A percentile compares a stretch with the other conserved stretches of the same genome.
These are phyloP conservation scores for Trichoderma erinaceum DNA, from an alignment of 495 filamentous ascomycete species.

Conservation along the genomic window DNA sequence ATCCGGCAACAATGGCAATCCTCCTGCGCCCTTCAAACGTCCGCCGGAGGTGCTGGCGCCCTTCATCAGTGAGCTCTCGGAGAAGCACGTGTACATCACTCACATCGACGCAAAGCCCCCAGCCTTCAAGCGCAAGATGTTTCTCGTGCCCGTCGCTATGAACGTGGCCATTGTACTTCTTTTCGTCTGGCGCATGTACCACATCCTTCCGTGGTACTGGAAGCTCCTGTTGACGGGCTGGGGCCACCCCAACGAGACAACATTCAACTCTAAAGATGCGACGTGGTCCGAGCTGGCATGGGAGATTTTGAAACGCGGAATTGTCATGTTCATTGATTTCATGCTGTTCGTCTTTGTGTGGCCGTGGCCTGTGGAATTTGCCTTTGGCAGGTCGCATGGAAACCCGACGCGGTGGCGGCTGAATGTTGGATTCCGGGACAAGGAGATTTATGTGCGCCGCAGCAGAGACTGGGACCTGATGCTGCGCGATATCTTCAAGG, in stretches of 20 bases:
- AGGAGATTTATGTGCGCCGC: slow-evolving; percentile 69
- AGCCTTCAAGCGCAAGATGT: slow-evolving; percentile 68
- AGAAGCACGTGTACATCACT: slow-evolving; percentile 65
- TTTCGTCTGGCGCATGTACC: slow-evolving; percentile 55
- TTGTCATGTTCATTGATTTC: slow-evolving; percentile 64
- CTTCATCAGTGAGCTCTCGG: slow-evolving; percentile 55
- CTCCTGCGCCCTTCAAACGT: slow-evolving; percentile 57
- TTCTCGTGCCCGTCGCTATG: slow-evolving; percentile 62
- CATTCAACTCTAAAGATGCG: slow-evolving; percentile 47
- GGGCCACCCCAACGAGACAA: slow-evolving; percentile 53
- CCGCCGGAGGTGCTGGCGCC: slow-evolving; percentile 53
- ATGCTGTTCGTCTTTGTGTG: slow-evolving; percentile 60
- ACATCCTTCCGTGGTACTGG: slow-evolving; percentile 60
- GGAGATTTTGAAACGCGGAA: slow-evolving; percentile 47
- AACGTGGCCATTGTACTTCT: slow-evolving; percentile 56
- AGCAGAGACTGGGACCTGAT: slow-evolving; percentile 55
- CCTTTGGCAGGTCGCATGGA: slow-evolving; percentile 43
- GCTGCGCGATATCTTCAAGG: slow-evolving; percentile 35
- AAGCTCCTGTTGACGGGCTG: slow-evolving; percentile 52
- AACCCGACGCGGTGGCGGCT: slow-evolving; percentile 64
- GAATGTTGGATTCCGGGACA: slow-evolving; percentile 58
- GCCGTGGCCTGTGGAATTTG: slow-evolving; percentile 71
- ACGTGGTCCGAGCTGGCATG: slow-evolving; percentile 43
- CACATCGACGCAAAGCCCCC: slow-evolving; percentile 63
- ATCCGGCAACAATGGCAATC: slow-evolving; percentile 21